Percentiles rank a stretch among this genome's conserved stretches.
phyloP scores from a whole-genome alignment of 345 rosid species.

The Theobroma cacao region DNA sequence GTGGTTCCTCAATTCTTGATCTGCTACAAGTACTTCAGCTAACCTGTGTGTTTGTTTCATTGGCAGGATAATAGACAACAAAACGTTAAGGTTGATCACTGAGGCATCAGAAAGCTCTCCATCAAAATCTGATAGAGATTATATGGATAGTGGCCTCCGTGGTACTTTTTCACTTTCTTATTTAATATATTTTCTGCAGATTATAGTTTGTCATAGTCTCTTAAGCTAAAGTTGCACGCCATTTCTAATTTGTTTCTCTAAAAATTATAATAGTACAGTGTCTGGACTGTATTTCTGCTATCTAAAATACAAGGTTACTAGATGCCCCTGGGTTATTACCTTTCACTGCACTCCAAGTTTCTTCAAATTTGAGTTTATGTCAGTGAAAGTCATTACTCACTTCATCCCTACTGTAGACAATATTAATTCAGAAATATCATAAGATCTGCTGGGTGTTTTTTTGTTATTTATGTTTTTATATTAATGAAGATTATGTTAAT shows the following conservation, averaged over 20 bases:
- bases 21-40: not conserved
- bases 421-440: not conserved
- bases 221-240: not conserved
- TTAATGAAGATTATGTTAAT: not conserved
- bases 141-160: conserved; percentile 56
- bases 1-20: not conserved
- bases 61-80: conserved; percentile 87
- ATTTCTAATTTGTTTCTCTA: not conserved
- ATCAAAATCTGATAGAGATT: conserved; percentile 43
- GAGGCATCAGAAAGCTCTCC: conserved; percentile 65
- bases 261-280: not conserved
- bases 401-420: not conserved
- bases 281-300: not conserved
- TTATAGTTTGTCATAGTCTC: not conserved
- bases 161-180: conserved; percentile 38
- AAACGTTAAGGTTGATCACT: conserved; percentile 76
- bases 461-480: not conserved
- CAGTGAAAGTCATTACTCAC: not conserved
- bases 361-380: not conserved
- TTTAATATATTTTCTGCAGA: conserved; percentile 10
- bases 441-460: not conserved
- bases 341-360: not conserved
- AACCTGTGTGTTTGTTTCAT: conserved; percentile 9
- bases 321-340: not conserved
- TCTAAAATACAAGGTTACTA: not conserved